A percentile compares a stretch with the other conserved stretches of the same genome.
Conservation (phyloP, 2,329 filamentous ascomycete species). For the Penicillium sp. region DNA sequence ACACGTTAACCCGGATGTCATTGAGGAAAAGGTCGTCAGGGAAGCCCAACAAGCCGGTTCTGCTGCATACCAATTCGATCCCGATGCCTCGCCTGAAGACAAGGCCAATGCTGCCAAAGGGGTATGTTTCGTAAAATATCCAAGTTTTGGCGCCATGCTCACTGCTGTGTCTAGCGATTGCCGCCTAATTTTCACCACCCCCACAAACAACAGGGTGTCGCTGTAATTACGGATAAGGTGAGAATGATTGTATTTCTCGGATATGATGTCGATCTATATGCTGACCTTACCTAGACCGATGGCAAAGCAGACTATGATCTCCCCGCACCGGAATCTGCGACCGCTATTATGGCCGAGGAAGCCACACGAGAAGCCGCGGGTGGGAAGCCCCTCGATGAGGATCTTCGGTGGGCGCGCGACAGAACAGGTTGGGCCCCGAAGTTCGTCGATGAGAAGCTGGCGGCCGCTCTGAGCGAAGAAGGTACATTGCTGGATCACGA, state of each 20-base stretch:
- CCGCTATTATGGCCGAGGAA: conserved; percentile 48
- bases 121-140: conserved; percentile 55
- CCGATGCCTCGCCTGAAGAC: conserved; percentile 75
- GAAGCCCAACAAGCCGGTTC: conserved; percentile 77
- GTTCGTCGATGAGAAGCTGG: conserved; percentile 62
- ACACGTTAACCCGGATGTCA: conserved; percentile 65
- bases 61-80: conserved; percentile 80
- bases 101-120: conserved; percentile 77
- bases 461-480: conserved; percentile 56
- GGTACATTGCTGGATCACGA: conserved; percentile 77
- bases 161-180: conserved; percentile 50
- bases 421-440: conserved; percentile 84
- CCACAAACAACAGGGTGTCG: conserved; percentile 40
- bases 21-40: conserved; percentile 70
- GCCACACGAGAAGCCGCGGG: conserved; percentile 54
- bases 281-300: conserved; percentile 54
- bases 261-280: neutral
- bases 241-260: conserved; percentile 18
- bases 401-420: conserved; percentile 56
- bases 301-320: conserved; percentile 71
- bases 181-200: conserved; percentile 62
- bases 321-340: conserved; percentile 66
- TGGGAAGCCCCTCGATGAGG: conserved; percentile 51
- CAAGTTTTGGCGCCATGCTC: conserved; percentile 4
- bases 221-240: conserved; percentile 71